Base-by-base conservation (phyloP, 805 yeast species). In the Pichia insulana region DNA sequence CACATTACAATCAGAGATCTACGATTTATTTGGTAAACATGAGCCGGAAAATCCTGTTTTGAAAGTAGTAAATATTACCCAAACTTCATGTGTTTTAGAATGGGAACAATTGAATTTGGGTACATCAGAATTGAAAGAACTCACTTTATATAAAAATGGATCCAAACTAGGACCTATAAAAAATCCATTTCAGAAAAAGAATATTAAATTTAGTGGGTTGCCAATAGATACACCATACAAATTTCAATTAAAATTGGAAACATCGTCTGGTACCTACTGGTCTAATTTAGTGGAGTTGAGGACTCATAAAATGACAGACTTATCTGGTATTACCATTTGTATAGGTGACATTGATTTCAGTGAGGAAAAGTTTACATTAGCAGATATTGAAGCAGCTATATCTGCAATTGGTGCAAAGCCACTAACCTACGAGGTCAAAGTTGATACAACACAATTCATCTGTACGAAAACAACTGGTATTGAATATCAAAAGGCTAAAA, bases 271-370 rank as follows among this genome's bases (percentile, higher is more conserved):
- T n/a, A 69, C 71, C 10, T 85, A 72, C 54, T 67, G 68, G 55
- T 84, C 96, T 10, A 80, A 87, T 36, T 63, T 64, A 17, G 59
- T 90, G 19, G 73, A 72, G 38, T 76, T 89, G 13, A 80, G 76
- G 44, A 92, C 98, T 3, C 97, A 88, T 60, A 89, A 87, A 57
- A 88, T 90, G 97, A 88, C 96, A 0, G 97, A 92, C 63, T 70
- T 92, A 53, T 73, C 86, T 2, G 98, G 98, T 46, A 87, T 92
- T 44, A 87, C 90, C 0, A 83, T 86, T 1, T 90, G 97, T 61
- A 59, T 88, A 41, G 97, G 98, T 32, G 83, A 83, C 36, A 70
- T 89, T 45, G 80, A 78, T 47, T 67, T 73, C 34, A 20, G 43
- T 1, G 67, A 69, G 40, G 78, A 79, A 36, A 66, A 67, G 30